Evolutionary conservation across 1,284 basidiomycete genomes (phyloP), one percentile per base, ranked within the genome.

Genomic region (Leccinum huronense): DNA sequence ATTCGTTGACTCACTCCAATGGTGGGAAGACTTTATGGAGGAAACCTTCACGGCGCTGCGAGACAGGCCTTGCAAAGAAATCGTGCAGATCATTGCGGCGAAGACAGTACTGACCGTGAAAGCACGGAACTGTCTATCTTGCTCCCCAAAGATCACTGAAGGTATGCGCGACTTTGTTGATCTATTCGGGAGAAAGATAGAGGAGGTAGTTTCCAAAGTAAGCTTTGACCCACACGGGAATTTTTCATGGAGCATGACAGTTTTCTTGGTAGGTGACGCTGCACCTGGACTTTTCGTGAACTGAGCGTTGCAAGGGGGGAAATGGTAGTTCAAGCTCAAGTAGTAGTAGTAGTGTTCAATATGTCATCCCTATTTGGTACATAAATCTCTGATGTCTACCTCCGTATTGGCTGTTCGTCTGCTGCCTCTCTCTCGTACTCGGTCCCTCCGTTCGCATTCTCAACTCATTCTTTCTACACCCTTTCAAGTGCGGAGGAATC

Each of bases 21-120:
- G 69, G 69, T 70, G 70, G 69, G 58, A 56, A 2, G 55, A 61
- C 6, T 71, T 69, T 33, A 63, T 70, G 68, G 61, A 68, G 4
- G 58, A 57, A 23, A 60, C 55, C 3, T 68, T 65, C 5, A 3
- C 4, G 6, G 33, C 45, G 27, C 36, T 72, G 42, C 38, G 45
- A 31, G 70, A 71, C 36, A 64, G 48, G 31, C 70, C 69, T n/a
- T 71, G 60, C 34, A 61, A 48, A 14, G 62, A 53, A 51, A 71
- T 64, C 3, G 33, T 71, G 11, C 40, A 54, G 11, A 3, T 13
- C 1, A 33, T 2, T 27, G 61, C 34, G 1, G 62, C 64, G n/a
- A 58, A 27, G n/a, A 53, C 63, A 3, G 53, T 66, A 0, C 36
- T 59, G 27, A 2, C 7, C 1, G 63, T 69, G 4, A 66, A 55